Percentiles rank a stretch among this genome's conserved stretches.
phyloP scores from a whole-genome alignment of 768 basidiomycete genomes.

The Neoboletus brunneissimus region DNA sequence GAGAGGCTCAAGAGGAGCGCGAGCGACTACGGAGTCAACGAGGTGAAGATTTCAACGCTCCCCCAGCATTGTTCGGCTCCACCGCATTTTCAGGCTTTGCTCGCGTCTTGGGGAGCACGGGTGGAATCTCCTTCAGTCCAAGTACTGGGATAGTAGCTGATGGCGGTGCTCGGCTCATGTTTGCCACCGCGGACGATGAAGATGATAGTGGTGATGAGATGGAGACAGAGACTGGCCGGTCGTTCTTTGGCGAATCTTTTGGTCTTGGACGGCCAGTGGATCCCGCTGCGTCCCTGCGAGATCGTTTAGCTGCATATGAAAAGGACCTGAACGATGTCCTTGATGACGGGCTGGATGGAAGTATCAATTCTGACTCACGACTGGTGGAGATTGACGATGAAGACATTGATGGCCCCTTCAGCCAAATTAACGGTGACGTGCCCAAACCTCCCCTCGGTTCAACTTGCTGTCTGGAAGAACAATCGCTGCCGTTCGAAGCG shows the following conservation, averaged over 20 bases:
- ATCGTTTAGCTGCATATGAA: constrained; percentile 63
- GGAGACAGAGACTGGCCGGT: constrained; percentile 33
- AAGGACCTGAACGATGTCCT: constrained; percentile 40
- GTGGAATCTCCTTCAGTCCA: constrained; percentile 67
- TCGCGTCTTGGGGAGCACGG: constrained; percentile 51
- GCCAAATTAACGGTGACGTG: constrained; percentile 33
- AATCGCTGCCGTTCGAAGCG: constrained; percentile 38
- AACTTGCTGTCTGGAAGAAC: constrained; percentile 18
- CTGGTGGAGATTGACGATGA: constrained; percentile 37
- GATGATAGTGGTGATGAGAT: constrained; percentile 56
- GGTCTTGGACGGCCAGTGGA: constrained; percentile 47
- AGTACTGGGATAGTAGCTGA: constrained; percentile 51
- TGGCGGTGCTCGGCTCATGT: constrained; percentile 51
- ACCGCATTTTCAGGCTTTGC: constrained; percentile 48
- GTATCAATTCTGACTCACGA: constrained; percentile 17
- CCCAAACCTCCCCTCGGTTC: constrained; percentile 29
- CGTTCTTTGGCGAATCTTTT: constrained; percentile 51
- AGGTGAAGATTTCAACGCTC: constrained; percentile 30
- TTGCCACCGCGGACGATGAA: constrained; percentile 56
- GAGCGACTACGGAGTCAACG: constrained; percentile 39
- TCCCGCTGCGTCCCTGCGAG: constrained; percentile 55
- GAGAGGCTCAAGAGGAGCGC: constrained; percentile 54
- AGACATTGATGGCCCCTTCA: constrained; percentile 30
- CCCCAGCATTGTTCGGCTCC: constrained; percentile 33
- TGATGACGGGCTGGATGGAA: constrained; percentile 26